Percentiles rank a stretch among this genome's conserved stretches.
These are phyloP conservation scores for Mortierella antarctica DNA, from an alignment of 192 early-diverging fungal genomes.

Conservation along the genomic window DNA sequence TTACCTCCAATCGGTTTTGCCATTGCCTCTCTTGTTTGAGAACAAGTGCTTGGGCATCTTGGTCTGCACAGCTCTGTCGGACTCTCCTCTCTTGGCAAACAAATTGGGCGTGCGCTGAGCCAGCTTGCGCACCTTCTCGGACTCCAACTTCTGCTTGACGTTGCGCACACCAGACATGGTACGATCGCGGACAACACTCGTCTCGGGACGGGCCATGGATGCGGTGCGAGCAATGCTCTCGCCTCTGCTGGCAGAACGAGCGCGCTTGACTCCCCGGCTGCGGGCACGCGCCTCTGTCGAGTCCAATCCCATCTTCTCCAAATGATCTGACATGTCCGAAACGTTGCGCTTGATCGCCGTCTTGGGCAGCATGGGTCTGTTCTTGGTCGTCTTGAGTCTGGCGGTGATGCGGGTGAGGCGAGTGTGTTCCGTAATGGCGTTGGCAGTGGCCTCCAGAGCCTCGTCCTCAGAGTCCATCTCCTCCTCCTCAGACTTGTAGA, in stretches of 20 bases:
- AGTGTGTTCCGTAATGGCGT: constrained; percentile 88
- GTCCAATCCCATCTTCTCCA: constrained; percentile 81
- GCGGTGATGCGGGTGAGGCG: constrained; percentile 79
- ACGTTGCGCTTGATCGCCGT: constrained; percentile 60
- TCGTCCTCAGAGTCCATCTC: constrained; percentile 84
- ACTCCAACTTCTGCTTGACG: constrained; percentile 66
- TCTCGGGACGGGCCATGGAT: constrained; percentile 69
- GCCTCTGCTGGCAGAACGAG: constrained; percentile 77
- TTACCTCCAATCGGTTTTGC: constrained; percentile 86
- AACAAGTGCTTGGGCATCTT: constrained; percentile 99
- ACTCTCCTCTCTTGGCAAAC: constrained; percentile 87
- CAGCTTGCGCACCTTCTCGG: constrained; percentile 82
- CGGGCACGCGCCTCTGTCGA: constrained; percentile 72
- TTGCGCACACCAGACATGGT: constrained; percentile 81
- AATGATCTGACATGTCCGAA: constrained; percentile 75
- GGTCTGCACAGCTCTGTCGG: constrained; percentile 88
- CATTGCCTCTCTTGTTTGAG: constrained; percentile 86
- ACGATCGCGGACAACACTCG: constrained; percentile 69
- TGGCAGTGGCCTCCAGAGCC: constrained; percentile 79
- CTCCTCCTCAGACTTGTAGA: constrained; percentile 88
- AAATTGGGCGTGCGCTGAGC: constrained; percentile 79
- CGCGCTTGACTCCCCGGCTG: constrained; percentile 75
- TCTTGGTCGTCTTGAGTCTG: constrained; percentile 85
- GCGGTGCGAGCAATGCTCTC: constrained; percentile 72
- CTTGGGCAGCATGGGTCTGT: constrained; percentile 73